Conservation (phyloP, 192 early-diverging fungal species). For the Coemansia aciculifera region DNA sequence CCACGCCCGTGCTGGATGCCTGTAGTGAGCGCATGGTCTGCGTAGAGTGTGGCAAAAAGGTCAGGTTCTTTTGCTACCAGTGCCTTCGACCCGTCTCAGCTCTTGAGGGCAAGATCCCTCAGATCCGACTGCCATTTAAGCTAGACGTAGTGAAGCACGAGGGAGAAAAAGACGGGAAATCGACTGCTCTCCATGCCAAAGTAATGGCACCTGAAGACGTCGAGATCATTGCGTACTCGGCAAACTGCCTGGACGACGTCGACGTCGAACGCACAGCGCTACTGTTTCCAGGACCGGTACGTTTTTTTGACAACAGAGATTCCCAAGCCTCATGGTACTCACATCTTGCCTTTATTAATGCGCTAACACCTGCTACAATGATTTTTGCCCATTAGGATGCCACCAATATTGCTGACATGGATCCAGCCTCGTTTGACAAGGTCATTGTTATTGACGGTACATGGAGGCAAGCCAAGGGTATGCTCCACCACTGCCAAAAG, state of each 20-base stretch:
- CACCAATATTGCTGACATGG: slow-evolving; percentile 66
- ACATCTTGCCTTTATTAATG: background rate
- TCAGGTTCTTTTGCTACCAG: slow-evolving; percentile 73
- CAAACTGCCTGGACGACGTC: slow-evolving; percentile 56
- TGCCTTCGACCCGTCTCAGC: slow-evolving; percentile 62
- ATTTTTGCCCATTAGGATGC: slow-evolving; percentile 57
- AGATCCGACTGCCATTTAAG: slow-evolving; percentile 67
- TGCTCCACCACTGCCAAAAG: slow-evolving; percentile 54
- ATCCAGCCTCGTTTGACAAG: slow-evolving; percentile 65
- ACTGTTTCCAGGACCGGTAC: slow-evolving; percentile 78
- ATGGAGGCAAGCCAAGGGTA: slow-evolving; percentile 81
- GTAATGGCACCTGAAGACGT: slow-evolving; percentile 72
- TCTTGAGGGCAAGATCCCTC: slow-evolving; percentile 58
- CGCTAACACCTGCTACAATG: slow-evolving; percentile 8
- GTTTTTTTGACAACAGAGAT: background rate
- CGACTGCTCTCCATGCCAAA: slow-evolving; percentile 84
- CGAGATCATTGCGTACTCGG: slow-evolving; percentile 59
- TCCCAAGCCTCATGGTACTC: background rate
- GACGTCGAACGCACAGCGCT: slow-evolving; percentile 71
- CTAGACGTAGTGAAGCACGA: slow-evolving; percentile 82
- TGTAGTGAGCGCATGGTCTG: slow-evolving; percentile 58
- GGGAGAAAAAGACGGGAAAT: slow-evolving; percentile 78
- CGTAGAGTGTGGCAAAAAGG: slow-evolving; percentile 61
- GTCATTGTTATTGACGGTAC: slow-evolving; percentile 95
- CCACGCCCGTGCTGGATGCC: slow-evolving; percentile 31